phyloP scores from a whole-genome alignment of 2,329 filamentous ascomycete species.

The Cryphonectria nitschkei region DNA sequence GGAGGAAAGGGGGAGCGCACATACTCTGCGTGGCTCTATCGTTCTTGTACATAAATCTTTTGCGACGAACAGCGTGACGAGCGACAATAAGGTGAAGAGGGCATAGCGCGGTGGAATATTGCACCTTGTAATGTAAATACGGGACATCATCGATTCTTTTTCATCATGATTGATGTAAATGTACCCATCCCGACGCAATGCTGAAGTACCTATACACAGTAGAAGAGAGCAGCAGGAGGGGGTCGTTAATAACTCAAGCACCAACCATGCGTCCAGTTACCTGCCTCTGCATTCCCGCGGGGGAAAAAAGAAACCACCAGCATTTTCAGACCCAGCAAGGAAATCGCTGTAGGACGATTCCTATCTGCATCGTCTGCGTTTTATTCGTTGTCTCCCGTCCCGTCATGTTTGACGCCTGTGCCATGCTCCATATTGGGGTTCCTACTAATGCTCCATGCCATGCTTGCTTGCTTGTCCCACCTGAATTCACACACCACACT shows the following conservation, averaged over 20 bases:
- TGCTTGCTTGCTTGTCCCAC: slow-evolving; percentile 22
- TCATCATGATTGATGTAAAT: background rate
- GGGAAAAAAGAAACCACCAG: slow-evolving; percentile 2
- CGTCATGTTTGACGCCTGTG: slow-evolving; percentile 12
- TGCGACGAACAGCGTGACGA: background rate
- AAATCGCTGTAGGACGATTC: background rate
- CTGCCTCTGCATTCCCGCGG: background rate
- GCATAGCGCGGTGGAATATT: background rate
- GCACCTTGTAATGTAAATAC: background rate
- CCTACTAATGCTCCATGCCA: slow-evolving; percentile 25
- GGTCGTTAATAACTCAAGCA: background rate
- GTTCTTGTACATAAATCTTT: background rate
- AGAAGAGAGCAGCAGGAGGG: slow-evolving; percentile 14
- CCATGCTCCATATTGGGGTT: slow-evolving; percentile 18
- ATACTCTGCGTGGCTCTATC: too few species aligned
- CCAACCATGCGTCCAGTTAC: slow-evolving; percentile 1
- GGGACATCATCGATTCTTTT: background rate
- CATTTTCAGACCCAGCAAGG: background rate
- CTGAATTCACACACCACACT: background rate
- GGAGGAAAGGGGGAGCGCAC: too few species aligned
- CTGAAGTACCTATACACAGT: slow-evolving; percentile 37
- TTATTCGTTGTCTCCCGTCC: background rate
- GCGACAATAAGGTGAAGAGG: too few species aligned
- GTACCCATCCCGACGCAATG: slow-evolving; percentile 34
- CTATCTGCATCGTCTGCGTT: slow-evolving; percentile 3